Evolutionary conservation across 768 basidiomycete species (phyloP), one percentile per base, ranked within the genome.

Genomic region (Mrakia frigida): DNA sequence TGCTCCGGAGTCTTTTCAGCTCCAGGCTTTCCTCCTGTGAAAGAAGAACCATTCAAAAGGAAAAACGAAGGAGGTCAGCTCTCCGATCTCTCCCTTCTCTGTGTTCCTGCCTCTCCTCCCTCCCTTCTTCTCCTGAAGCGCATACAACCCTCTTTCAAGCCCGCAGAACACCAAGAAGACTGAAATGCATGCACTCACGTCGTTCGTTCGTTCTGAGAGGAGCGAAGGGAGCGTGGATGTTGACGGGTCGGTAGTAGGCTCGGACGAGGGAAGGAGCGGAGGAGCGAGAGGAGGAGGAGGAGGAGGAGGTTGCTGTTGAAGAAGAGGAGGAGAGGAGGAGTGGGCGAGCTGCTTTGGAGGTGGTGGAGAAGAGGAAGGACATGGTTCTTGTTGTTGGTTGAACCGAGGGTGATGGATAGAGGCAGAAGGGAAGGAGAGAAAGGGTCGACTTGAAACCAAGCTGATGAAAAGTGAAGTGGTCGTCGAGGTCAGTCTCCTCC

Each of bases 211-310:
- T 6, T 11, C 13, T 35, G 9, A 41, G 25, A 35, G 37, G 37
- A 39, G 65, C 37, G 35, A 68, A 39, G 18, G 65, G 65, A 6
- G 65, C 21, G 65, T 68, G 65, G 37, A 68, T 39, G 39, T 39
- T 68, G 35, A 68, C 65, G 11, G 65, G 65, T 23, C 65, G 39
- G 39, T 35, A 39, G 65, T 68, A 68, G 0, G 65, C 39, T 68
- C 65, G 65, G 2, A 39, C 33, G 37, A 68, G 35, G 65, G 35
- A 68, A 11, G 70, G 52, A 23, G 2, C 70, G 18, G 70, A 23
- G 18, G 70, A 23, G 21, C 52, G 70, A 33, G 59, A 23, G 3
- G 56, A 39, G 53, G 31, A 39, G 11, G 71, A 73, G 21, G 50
- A 23, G 21, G n/a, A 43, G 43, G 23, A 39, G 21, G 61, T 6